Evolutionary conservation across 2,329 filamentous ascomycete genomes (phyloP).

Genomic region (Aspergillus tanneri): DNA sequence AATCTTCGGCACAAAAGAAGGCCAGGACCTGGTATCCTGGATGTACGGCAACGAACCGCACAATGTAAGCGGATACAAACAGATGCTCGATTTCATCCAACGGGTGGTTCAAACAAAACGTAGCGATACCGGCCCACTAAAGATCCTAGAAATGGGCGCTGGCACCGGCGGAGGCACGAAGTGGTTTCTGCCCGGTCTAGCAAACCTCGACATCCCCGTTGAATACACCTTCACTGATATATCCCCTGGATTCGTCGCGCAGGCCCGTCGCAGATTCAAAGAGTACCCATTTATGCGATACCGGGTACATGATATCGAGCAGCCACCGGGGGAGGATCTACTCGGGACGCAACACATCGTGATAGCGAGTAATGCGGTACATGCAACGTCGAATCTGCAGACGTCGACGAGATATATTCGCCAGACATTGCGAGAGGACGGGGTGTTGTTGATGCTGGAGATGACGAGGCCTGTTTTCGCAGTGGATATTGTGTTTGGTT

Average conservation of each 20-base stretch:
- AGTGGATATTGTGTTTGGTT: constrained; percentile 36
- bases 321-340: constrained; percentile 21
- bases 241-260: constrained; percentile 35
- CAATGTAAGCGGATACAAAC: constrained; percentile 34
- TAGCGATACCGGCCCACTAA: constrained; percentile 27
- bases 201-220: constrained; percentile 27
- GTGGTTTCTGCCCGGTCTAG: constrained; percentile 29
- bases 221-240: constrained; percentile 46
- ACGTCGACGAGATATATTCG: constrained; percentile 28
- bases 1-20: constrained; percentile 41
- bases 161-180: constrained; percentile 42
- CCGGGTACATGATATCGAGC: constrained; percentile 32
- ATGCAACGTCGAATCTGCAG: constrained; percentile 35
- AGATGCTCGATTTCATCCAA: constrained; percentile 36
- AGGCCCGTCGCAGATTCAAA: constrained; percentile 32
- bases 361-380: constrained; percentile 37
- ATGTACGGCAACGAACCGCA: constrained; percentile 41
- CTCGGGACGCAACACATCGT: constrained; percentile 31
- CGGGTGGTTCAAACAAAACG: constrained; percentile 14
- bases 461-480: constrained; percentile 31
- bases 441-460: constrained; percentile 34
- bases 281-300: constrained; percentile 29
- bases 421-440: constrained; percentile 29
- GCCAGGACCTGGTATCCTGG: constrained; percentile 35
- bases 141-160: constrained; percentile 44